These are phyloP conservation scores for Nicotiana paniculata DNA, from an alignment of 257 asterid genomes.

Conservation along the genomic window DNA sequence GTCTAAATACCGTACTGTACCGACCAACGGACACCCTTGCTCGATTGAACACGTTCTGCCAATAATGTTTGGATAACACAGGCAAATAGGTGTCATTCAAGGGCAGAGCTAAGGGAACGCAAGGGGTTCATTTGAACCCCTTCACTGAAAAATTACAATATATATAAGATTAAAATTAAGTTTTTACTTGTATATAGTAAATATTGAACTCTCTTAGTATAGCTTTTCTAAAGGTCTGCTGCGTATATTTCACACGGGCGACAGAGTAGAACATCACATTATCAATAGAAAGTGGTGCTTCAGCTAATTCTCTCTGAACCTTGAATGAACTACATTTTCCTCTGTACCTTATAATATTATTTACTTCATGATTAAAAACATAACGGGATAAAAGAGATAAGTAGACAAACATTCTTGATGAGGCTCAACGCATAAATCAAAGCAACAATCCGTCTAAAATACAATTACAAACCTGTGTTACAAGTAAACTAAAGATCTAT, in stretches of 20 bases:
- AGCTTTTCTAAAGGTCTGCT: too few relatives aligned
- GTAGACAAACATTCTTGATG: not conserved
- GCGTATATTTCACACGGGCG: not conserved
- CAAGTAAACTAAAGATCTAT: not conserved
- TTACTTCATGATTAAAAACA: not conserved
- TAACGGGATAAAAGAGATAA: not conserved
- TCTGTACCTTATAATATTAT: not conserved
- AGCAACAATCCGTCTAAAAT: not conserved
- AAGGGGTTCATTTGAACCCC: too few relatives aligned
- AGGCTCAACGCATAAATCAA: not conserved
- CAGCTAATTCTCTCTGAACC: not conserved
- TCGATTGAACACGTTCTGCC: too few relatives aligned
- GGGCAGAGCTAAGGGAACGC: too few relatives aligned
- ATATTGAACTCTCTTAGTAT: not conserved
- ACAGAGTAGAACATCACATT: not conserved
- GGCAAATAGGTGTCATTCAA: too few relatives aligned
- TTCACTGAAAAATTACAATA: too few relatives aligned
- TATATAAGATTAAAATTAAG: not conserved
- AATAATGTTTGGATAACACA: too few relatives aligned
- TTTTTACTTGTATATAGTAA: not conserved
- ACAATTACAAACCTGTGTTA: not conserved
- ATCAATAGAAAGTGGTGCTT: not conserved
- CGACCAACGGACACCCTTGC: too few relatives aligned
- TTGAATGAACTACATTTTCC: not conserved
- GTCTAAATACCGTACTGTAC: too few relatives aligned